phyloP scores from a whole-genome alignment of 2,329 filamentous ascomycete genomes.

The Penicillium sp. region DNA sequence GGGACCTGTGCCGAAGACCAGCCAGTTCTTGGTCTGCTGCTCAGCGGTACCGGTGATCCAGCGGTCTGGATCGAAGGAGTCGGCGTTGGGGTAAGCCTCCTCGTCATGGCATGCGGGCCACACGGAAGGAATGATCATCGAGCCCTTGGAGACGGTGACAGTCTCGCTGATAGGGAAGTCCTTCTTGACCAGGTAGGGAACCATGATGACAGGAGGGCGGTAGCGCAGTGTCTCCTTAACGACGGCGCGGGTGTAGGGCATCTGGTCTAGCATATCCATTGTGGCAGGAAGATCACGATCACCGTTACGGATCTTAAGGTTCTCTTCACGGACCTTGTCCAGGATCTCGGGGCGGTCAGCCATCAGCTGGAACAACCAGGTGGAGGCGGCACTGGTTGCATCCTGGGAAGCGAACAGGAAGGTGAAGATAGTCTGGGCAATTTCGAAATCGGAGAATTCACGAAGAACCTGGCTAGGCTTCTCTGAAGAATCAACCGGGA shows the following conservation, averaged over 20 bases:
- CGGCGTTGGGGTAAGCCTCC: slow-evolving; percentile 86
- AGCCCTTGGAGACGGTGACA: slow-evolving; percentile 92
- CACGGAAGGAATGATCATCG: slow-evolving; percentile 91
- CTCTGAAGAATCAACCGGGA: slow-evolving; percentile 65
- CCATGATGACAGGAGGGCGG: slow-evolving; percentile 94
- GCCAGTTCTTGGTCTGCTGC: slow-evolving; percentile 89
- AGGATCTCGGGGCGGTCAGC: slow-evolving; percentile 92
- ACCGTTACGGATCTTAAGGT: slow-evolving; percentile 72
- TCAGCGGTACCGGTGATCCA: slow-evolving; percentile 91
- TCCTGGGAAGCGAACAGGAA: slow-evolving; percentile 98
- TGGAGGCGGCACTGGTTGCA: slow-evolving; percentile 87
- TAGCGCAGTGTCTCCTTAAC: slow-evolving; percentile 90
- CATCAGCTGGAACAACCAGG: slow-evolving; percentile 93
- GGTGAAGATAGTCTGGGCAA: slow-evolving; percentile 89
- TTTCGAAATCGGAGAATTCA: slow-evolving; percentile 86
- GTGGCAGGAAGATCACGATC: slow-evolving; percentile 68
- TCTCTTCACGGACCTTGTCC: slow-evolving; percentile 88
- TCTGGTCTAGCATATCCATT: slow-evolving; percentile 83
- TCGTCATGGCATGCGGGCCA: slow-evolving; percentile 90
- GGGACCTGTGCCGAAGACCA: slow-evolving; percentile 92
- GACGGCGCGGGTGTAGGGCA: slow-evolving; percentile 87
- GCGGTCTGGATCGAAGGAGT: slow-evolving; percentile 83
- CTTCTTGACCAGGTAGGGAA: slow-evolving; percentile 93
- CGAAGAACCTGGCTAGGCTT: slow-evolving; percentile 83
- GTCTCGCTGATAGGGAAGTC: slow-evolving; percentile 82